A percentile compares a stretch with the other conserved stretches of the same genome.
phyloP scores from a whole-genome alignment of 164 flowering plant species.

The Stephania yunnanensis region DNA sequence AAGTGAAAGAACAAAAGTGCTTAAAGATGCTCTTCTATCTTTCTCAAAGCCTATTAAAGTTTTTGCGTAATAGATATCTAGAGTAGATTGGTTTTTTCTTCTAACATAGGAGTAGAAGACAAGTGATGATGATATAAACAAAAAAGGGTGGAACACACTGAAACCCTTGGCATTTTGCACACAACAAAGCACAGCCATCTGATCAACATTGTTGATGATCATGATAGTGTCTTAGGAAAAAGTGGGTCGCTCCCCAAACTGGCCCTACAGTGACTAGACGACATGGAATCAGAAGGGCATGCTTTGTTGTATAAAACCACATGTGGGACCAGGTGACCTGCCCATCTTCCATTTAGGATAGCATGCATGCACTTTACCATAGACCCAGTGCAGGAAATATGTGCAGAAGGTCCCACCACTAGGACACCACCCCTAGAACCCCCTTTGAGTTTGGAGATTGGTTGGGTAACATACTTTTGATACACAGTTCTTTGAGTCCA shows the following conservation, averaged over 20 bases:
- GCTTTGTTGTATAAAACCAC: neutral
- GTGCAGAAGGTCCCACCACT: neutral
- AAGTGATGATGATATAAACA: neutral
- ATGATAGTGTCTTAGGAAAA: neutral
- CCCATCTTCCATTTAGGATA: conserved; percentile 1
- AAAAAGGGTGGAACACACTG: conserved; percentile 1
- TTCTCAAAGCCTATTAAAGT: neutral
- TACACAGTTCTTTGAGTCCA: too few species aligned
- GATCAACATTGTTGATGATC: conserved; percentile 4
- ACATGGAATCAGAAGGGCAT: conserved; percentile 1
- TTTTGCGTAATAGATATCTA: neutral
- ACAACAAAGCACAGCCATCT: neutral
- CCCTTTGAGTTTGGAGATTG: too few species aligned
- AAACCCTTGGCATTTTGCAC: neutral
- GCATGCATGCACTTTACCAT: neutral
- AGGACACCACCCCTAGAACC: neutral
- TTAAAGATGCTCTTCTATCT: neutral
- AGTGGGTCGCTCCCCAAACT: neutral
- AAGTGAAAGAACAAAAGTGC: conserved; percentile 4
- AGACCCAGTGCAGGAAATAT: neutral
- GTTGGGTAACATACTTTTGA: too few species aligned
- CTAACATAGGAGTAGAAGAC: neutral
- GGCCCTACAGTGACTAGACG: neutral
- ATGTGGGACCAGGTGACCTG: neutral
- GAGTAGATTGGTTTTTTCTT: neutral